Evolutionary conservation across 2,329 filamentous ascomycete species (phyloP), one percentile per base, ranked within the genome.

Genomic region (Mollisiaceae sp.): DNA sequence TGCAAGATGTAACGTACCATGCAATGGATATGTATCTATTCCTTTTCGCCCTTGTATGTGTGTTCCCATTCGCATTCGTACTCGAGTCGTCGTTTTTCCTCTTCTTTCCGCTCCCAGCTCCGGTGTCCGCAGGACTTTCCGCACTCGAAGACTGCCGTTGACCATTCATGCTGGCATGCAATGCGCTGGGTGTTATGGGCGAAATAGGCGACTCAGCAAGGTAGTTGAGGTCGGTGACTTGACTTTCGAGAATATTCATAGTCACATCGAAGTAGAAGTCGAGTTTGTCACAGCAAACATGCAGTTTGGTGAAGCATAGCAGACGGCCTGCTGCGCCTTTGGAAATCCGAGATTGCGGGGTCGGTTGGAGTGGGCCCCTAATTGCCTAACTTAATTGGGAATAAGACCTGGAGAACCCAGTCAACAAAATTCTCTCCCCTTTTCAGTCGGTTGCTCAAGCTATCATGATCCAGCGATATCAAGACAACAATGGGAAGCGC

Each of bases 1-100:
- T 50, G 41, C 47, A 60, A 14, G 43, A 4, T 15, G 12, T 0
- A 18, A 73, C 72, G 27, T 69, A 77, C 75, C 76, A 77, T 27
- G 76, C 76, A 62, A 77, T 77, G 20, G 73, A 75, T 55, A 77
- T 77, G 67, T 77, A 77, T 67, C 76, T 67, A 67, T 77, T 77
- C 62, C 75, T 71, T 65, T 77, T 77, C 24, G 75, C 73, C 54
- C 75, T 71, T 9, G 75, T 75, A 64, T 77, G 75, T 45, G 67
- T 62, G 36, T 60, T 66, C 6, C 66, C 67, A 50, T 65, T 70
- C 55, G 66, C 36, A 59, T 60, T 67, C 18, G 45, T 63, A 22
- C 65, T 65, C 32, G 60, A 57, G 20, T 72, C 68, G 27, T 74
- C 69, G 45, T 59, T 65, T 59, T 75, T 76, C 64, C 75, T 75